Base-by-base conservation (phyloP, 2,329 filamentous ascomycete genomes). In the Neurospora sp. region DNA sequence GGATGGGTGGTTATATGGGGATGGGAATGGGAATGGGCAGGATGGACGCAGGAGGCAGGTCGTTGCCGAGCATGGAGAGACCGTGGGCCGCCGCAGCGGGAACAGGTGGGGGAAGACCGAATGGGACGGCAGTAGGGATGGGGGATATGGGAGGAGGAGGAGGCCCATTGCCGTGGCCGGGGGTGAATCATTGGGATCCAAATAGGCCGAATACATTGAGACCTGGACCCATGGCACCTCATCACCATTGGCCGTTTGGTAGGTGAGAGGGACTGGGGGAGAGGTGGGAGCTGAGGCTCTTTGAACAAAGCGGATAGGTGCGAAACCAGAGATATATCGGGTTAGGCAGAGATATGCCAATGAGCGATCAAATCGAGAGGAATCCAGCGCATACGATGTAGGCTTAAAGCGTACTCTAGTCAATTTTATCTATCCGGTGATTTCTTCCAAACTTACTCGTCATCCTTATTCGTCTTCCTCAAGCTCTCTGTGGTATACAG, bases 401-500 rank as follows among this genome's bases (percentile, higher is more conserved):
- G 46, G 46, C 23, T 33, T 58, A 9, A 58, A 33, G 46, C 17
- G 13, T 33, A 58, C 6, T 58, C 46, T 33, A 33, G 46, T 58
- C 46, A 9, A 58, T 33, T 58, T 52, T 67, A 23, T 52, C 11
- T 52, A 46, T 52, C 36, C 11, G 15, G 2, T 66, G 19, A 33
- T 39, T 66, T 71, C 36, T 73, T 72, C 7, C 62, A 71, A n/a
- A 71, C 74, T 28, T 76, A 81, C 10, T 79, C 79, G 43, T 71
- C 76, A 5, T 78, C 77, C 36, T 68, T 70, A 28, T 38, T 39
- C 38, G 81, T 78, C 75, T 87, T 87, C 66, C 85, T 82, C 73
- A 87, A 74, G 46, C 79, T 81, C 73, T 85, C 84, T 1, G 80
- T 80, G 17, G 78, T 82, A 70, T 85, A 85, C 39, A 86, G 72